Evolutionary conservation across 306 rosid genomes (phyloP), one percentile per base, ranked within the genome.

Genomic region (Fragaria nilgerrensis): DNA sequence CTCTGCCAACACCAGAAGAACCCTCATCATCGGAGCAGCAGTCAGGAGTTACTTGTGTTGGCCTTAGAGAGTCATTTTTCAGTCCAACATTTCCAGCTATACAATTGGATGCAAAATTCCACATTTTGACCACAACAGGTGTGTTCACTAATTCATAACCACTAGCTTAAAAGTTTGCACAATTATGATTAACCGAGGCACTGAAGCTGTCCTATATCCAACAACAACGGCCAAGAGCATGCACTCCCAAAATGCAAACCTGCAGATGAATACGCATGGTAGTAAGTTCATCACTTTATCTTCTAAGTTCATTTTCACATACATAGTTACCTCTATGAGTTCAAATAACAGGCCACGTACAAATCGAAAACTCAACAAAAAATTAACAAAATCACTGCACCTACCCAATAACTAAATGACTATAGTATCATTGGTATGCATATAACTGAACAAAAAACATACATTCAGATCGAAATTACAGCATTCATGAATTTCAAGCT

Each of bases 1-100:
- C 99, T 85, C 93, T 89, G 70, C 93, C 89, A 67, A 75, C 80
- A 27, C 83, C 72, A 68, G 98, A 76, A 78, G 91, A 90, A 74
- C 76, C 89, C 86, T 94, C 98, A 17, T 94, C 98, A 81, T 94
- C 98, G 5, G 97, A 94, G 81, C 96, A 94, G 82, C 96, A 89
- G 73, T 94, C 97, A 50, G 88, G 82, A 75, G 88, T 56, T 74
- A 83, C 78, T 72, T 87, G 93, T 61, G 84, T 76, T 32, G 66
- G 81, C 84, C 86, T 94, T 68, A 50, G 15, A 67, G 87, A 72
- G 52, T 85, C 92, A 39, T 76, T 82, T 81, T 90, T 88, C 78
- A 70, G 71, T 58, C 87, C 93, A 72, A 89, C 78, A 71, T 69
- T 89, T 83, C 97, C 96, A 76, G 96, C 96, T 80, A 90, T 77